Evolutionary conservation across 495 filamentous ascomycete genomes (phyloP), one percentile per base, ranked within the genome.

Genomic region (Penicillium tannophilum): DNA sequence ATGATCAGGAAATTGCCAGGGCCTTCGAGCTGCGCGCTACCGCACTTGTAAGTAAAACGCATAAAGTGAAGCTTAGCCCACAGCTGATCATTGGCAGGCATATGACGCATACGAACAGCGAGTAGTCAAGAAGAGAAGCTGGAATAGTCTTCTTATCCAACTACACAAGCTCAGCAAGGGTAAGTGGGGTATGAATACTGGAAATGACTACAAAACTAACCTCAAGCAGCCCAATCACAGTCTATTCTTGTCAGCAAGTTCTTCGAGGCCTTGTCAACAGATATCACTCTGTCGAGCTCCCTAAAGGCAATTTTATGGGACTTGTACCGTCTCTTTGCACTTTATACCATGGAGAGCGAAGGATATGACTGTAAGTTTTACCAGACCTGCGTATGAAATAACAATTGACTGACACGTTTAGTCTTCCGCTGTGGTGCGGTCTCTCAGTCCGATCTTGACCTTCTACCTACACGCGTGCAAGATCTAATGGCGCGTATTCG

Each of bases 61-160:
- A 49, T 7, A 14, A 0, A 9, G 12, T n/a, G 2, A 19, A 26
- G 16, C 16, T 12, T 19, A 33, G n/a, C 1, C 1, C 9, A 52
- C 19, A n/a, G 10, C 52, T 65, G 14, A 65, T 20, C 6, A 4
- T 9, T 17, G 3, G 9, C 19, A 72, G 68, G 70, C 72, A 42
- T 76, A 78, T 51, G 69, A 72, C 23, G 75, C 67, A 7, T 79
- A 80, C 60, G 61, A 76, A 48, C 71, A 73, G 28, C 69, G 78
- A 6, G 68, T 80, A 8, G 58, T 75, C 9, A 72, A 79, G 19
- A 76, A 79, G 58, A 69, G 66, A 24, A 70, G 66, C 33, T 82
- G 79, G 78, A 82, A 74, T 41, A 72, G 61, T n/a, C 63, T 82
- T 23, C 72, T 78, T 46, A 73, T 79, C 16, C 69, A 76, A 46